Base-by-base conservation (phyloP, 192 early-diverging fungal genomes). In the Mortierella claussenii region DNA sequence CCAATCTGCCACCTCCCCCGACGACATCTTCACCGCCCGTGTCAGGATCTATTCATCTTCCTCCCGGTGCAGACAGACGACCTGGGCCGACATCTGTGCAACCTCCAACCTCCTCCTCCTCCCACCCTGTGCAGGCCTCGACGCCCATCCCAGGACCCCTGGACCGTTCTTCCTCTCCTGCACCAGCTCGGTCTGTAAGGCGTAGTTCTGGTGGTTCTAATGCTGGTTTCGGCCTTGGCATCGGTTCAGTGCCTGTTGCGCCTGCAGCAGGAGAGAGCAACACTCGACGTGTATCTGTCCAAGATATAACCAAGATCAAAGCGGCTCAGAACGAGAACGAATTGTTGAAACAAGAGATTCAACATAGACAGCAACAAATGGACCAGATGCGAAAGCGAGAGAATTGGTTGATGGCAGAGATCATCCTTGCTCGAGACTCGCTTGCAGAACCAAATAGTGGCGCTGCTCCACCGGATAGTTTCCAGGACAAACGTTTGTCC, bases 111-210 rank as follows among this genome's bases (percentile, higher is more conserved):
- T 7, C 48, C 43, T 17, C 52, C 58, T 33, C 59, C 59, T 17
- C n/a, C n/a, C 63, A 54, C 4, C 26, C 56, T 1, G 24, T 44
- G 10, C 62, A 56, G 2, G 34, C 63, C 8, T 75, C 70, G n/a
- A 75, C 70, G 1, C 70, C 70, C n/a, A 75, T 75, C n/a, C 70
- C 70, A 28, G 70, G 70, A 24, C 51, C 57, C 1, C 18, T 75
- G 27, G 70, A 75, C n/a, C 56, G 63, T 15, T 65, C 70, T 2
- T 5, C 50, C 0, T 75, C 70, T 13, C 70, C 70, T 0, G 70
- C 48, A 20, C 26, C 51, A 0, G 44, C 32, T 26, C 62, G 55
- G 8, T 51, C 45, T 21, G 13, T 37, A 7, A 30, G 31, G 2
- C 48, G 62, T 49, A 56, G 70, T 13, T 65, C 62, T 33, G 50